Evolutionary conservation across 202 grass and related monocot species (phyloP).

Genomic region (Setaria italica): DNA sequence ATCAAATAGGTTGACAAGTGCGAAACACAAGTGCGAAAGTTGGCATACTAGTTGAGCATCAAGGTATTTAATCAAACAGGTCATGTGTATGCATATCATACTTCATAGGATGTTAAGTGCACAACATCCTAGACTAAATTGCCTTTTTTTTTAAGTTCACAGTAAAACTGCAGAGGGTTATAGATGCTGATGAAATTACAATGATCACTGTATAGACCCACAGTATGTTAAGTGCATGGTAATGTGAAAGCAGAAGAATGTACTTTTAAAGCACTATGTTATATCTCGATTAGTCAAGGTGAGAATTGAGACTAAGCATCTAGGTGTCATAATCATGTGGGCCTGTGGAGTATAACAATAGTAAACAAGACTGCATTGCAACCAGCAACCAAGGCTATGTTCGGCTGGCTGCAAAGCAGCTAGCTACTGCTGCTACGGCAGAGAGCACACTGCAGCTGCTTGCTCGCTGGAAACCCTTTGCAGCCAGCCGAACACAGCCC

Average conservation of each 20-base stretch:
- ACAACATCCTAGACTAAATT: too few relatives aligned
- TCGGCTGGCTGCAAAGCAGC: too few relatives aligned
- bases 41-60: too few relatives aligned
- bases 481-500: not conserved
- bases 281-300: conserved; percentile 17
- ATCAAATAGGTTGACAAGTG: too few relatives aligned
- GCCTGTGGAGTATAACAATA: not conserved
- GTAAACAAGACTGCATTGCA: not conserved
- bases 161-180: not conserved
- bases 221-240: not conserved
- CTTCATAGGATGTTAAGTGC: too few relatives aligned
- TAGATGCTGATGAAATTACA: conserved; percentile 9
- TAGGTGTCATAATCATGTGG: not conserved
- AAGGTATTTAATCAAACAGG: too few relatives aligned
- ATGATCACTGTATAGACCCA: not conserved
- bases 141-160: not conserved
- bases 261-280: not conserved
- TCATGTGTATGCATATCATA: too few relatives aligned
- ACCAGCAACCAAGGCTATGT: too few relatives aligned
- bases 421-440: too few relatives aligned
- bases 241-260: not conserved
- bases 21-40: too few relatives aligned
- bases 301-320: not conserved
- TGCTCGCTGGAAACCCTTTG: not conserved
- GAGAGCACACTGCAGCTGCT: too few relatives aligned